phyloP scores from a whole-genome alignment of 768 basidiomycete genomes.

The Suillus clintonianus region DNA sequence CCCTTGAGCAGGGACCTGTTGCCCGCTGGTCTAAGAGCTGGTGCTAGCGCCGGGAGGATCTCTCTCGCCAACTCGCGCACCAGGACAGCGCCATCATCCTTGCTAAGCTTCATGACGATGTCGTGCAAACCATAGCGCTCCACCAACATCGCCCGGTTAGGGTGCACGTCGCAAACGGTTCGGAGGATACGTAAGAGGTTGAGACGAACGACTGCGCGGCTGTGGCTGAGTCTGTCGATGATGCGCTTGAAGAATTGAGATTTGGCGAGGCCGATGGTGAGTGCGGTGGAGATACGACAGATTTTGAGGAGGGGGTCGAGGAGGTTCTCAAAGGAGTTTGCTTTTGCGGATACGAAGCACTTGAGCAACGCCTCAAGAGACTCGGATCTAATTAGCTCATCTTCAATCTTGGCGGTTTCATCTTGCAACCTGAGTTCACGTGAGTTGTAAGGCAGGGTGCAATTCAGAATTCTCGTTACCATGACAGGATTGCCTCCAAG shows the following conservation, averaged over 20 bases:
- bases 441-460: conserved; percentile 5
- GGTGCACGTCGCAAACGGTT: conserved; percentile 87
- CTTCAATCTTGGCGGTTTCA: conserved; percentile 92
- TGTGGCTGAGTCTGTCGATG: conserved; percentile 74
- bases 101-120: conserved; percentile 78
- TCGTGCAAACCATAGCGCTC: conserved; percentile 80
- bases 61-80: conserved; percentile 88
- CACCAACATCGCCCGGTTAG: conserved; percentile 79
- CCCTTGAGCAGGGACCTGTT: conserved; percentile 33
- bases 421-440: conserved; percentile 78
- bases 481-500: conserved; percentile 86
- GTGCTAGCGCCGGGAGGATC: conserved; percentile 75
- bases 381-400: conserved; percentile 69
- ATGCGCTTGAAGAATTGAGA: conserved; percentile 86
- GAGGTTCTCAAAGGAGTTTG: conserved; percentile 89
- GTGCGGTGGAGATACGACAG: conserved; percentile 69
- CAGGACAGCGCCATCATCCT: conserved; percentile 87
- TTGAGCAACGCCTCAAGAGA: conserved; percentile 69
- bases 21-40: conserved; percentile 60
- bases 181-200: conserved; percentile 86
- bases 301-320: conserved; percentile 94
- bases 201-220: conserved; percentile 84
- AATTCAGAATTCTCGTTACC: conserved; percentile 48
- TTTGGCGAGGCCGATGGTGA: conserved; percentile 79
- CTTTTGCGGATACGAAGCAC: conserved; percentile 84